phyloP scores from a whole-genome alignment of 495 filamentous ascomycete genomes.

The Aspergillus cavernicola region DNA sequence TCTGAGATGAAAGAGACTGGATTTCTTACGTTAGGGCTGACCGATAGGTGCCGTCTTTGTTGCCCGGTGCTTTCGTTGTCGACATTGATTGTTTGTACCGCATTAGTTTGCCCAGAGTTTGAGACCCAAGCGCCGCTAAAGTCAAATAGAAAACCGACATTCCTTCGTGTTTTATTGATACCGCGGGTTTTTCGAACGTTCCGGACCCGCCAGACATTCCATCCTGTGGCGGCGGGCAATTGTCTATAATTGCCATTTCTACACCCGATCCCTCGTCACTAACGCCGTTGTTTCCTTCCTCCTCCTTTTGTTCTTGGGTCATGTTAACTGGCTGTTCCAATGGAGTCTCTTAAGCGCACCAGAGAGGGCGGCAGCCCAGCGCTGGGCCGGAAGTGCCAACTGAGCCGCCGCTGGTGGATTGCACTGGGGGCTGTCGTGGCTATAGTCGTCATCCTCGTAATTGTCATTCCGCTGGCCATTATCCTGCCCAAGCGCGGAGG shows the following conservation, averaged over 20 bases:
- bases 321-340: background rate
- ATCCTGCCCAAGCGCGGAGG: constrained; percentile 8
- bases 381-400: constrained; percentile 2
- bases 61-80: background rate
- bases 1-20: too few species aligned
- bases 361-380: background rate
- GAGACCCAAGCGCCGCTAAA: background rate
- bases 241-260: background rate
- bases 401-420: constrained; percentile 15
- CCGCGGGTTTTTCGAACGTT: background rate
- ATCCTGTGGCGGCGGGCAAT: too few species aligned
- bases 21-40: constrained; percentile 7
- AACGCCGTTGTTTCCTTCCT: background rate
- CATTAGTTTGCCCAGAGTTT: background rate
- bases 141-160: background rate
- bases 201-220: background rate
- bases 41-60: constrained; percentile 1
- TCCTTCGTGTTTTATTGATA: background rate
- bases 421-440: constrained; percentile 2
- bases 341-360: constrained; percentile 9
- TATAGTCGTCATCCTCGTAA: constrained; percentile 15
- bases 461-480: constrained; percentile 15
- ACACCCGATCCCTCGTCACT: background rate
- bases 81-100: background rate
- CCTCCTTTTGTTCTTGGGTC: background rate